Evolutionary conservation across 768 basidiomycete genomes (phyloP).

Genomic region (Pulveroboletus sp.): DNA sequence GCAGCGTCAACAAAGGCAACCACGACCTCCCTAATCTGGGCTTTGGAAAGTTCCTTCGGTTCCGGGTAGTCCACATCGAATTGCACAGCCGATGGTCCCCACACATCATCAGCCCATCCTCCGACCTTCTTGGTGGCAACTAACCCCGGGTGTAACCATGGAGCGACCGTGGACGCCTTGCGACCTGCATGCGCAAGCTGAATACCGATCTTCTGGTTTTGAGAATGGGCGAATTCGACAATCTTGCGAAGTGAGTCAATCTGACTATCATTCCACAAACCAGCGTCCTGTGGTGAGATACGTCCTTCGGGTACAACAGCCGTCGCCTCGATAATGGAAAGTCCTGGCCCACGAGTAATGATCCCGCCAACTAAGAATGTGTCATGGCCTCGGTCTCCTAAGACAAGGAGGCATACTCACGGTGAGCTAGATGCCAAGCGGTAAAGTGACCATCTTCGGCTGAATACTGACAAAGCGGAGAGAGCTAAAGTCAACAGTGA

Average conservation of each 20-base stretch:
- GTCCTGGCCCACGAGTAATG: constrained; percentile 48
- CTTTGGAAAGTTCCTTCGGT: constrained; percentile 64
- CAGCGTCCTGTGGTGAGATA: constrained; percentile 62
- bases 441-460: constrained; percentile 48
- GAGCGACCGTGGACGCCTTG: constrained; percentile 62
- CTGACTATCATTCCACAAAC: constrained; percentile 62
- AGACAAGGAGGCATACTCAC: constrained; percentile 4
- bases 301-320: constrained; percentile 57
- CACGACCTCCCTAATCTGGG: constrained; percentile 52
- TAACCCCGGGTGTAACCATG: constrained; percentile 47
- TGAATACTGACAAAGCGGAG: constrained; percentile 61
- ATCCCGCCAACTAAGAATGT: constrained; percentile 35
- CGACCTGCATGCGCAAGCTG: constrained; percentile 76
- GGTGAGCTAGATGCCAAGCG: constrained; percentile 55
- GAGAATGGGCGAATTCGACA: constrained; percentile 68
- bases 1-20: constrained; percentile 50
- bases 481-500: constrained; percentile 30
- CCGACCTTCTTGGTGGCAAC: constrained; percentile 35
- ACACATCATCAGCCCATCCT: constrained; percentile 54
- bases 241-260: constrained; percentile 42
- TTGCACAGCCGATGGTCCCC: constrained; percentile 51
- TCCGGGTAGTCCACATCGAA: constrained; percentile 40
- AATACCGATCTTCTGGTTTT: constrained; percentile 64
- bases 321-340: constrained; percentile 62
- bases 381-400: background rate